Evolutionary conservation across 2,329 filamentous ascomycete species (phyloP).

Genomic region (Nemania sp.): DNA sequence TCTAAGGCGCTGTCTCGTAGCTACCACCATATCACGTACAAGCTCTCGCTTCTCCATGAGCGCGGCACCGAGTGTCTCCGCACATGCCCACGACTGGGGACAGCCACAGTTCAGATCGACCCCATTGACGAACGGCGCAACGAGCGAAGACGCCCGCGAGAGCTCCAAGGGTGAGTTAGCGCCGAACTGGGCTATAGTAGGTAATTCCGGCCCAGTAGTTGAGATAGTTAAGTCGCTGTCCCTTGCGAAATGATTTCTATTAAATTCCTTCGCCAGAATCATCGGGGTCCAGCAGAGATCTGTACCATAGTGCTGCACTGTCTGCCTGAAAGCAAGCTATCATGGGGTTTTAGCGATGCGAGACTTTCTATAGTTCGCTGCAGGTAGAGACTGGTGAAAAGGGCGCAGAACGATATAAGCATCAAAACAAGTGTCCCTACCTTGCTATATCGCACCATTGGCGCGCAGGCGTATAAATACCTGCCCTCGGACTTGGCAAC

Average conservation of each 20-base stretch:
- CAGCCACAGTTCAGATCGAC: slow-evolving; percentile 80
- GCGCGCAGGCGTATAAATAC: slow-evolving; percentile 60
- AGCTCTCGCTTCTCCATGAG: slow-evolving; percentile 74
- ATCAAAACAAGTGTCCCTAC: slow-evolving; percentile 13
- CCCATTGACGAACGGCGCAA: slow-evolving; percentile 71
- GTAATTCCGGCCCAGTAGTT: slow-evolving; percentile 61
- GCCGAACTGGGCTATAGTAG: slow-evolving; percentile 76
- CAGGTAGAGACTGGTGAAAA: not conserved
- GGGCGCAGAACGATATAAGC: not conserved
- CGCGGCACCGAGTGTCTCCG: slow-evolving; percentile 75
- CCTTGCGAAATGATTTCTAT: slow-evolving; percentile 69
- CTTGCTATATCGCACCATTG: slow-evolving; percentile 55
- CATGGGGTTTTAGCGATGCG: slow-evolving; percentile 7
- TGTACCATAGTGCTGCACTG: slow-evolving; percentile 72
- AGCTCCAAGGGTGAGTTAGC: slow-evolving; percentile 72
- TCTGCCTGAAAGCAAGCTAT: slow-evolving; percentile 73
- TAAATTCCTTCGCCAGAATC: slow-evolving; percentile 77
- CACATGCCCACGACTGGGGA: slow-evolving; percentile 78
- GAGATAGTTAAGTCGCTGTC: slow-evolving; percentile 75
- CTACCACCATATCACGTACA: slow-evolving; percentile 73
- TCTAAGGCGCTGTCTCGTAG: slow-evolving; percentile 64
- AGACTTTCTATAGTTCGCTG: not conserved
- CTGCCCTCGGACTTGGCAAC: slow-evolving; percentile 55
- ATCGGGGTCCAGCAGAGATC: slow-evolving; percentile 80
- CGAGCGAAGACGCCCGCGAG: slow-evolving; percentile 70